Evolutionary conservation across 1,284 basidiomycete species (phyloP), one percentile per base, ranked within the genome.

Genomic region (Cryptococcus hybrid): DNA sequence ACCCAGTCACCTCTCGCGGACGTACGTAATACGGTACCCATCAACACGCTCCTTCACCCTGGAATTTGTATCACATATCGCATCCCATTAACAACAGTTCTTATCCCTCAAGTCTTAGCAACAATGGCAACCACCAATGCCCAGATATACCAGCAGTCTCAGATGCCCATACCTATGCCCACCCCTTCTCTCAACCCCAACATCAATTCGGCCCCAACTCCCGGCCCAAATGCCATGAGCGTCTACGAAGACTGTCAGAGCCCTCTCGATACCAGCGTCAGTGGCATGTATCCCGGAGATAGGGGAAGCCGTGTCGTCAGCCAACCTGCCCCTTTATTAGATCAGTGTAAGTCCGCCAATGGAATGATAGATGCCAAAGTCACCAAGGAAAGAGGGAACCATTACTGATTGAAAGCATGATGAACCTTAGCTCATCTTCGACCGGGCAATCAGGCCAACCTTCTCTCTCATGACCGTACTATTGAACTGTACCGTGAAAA

Each of bases 401-500:
- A 30, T 30, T 30, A 30, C 30, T 30, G 30, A 30, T 30, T 30
- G 30, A 30, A 30, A 30, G 30, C 3, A 4, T 55, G 13, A 57
- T 58, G 11, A 35, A 37, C 34, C 18, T 5, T 51, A 78, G 77
- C 92, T 45, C 95, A 99, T 78, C 85, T 99, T 45, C 86, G 88
- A 42, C 94, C 94, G 15, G 96, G 96, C 48, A 89, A 89, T 56
- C 87, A 93, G 68, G 95, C 94, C 3, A 86, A 92, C 7, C 84
- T 99, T 7, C 86, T 98, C 60, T 92, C 90, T 1, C 91, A 97
- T 78, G 90, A 92, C 77, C 90, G 90, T 66, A 99, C 95, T 3
- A 86, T 99, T 59, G 92, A 97, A 77, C 86, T 96, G 57, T 99
- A 99, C 81, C 89, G 96, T 46, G 86, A 89, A 49, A 99, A 99